phyloP scores from a whole-genome alignment of 352 stramenopile genomes.

The Globisporangium takayamanum region DNA sequence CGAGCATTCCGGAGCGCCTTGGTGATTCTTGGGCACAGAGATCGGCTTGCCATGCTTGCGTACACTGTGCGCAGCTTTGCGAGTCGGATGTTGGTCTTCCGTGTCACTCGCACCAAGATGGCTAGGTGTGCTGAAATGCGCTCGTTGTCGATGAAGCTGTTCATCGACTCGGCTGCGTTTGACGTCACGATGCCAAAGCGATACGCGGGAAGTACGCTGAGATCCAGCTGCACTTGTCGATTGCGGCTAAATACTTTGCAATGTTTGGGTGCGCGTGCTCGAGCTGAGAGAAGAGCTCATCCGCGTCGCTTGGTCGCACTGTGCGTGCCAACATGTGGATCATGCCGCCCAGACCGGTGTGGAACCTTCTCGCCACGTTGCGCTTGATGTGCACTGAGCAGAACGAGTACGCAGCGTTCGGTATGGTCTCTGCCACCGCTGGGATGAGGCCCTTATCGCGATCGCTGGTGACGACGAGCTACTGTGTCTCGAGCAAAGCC shows the following conservation, averaged over 20 bases:
- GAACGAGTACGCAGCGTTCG: neutral
- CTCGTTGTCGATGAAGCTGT: neutral
- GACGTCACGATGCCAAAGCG: neutral
- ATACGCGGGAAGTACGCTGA: neutral
- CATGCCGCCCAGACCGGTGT: neutral
- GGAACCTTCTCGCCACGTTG: neutral
- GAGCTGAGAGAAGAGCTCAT: neutral
- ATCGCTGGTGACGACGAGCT: neutral
- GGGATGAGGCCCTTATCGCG: neutral
- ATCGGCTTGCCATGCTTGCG: neutral
- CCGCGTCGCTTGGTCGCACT: neutral
- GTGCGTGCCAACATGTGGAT: neutral
- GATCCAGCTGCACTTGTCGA: neutral
- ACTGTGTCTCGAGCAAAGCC: neutral
- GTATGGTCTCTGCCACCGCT: neutral
- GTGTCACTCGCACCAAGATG: neutral
- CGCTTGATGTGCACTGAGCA: conserved; percentile 1
- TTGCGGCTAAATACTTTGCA: neutral
- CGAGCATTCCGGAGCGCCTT: neutral
- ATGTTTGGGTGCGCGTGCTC: neutral
- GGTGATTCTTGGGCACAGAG: neutral
- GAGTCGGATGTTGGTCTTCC: neutral
- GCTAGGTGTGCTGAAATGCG: neutral
- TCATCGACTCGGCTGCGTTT: neutral
- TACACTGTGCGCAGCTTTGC: neutral